These are phyloP conservation scores for Pythium rhizo-oryzae DNA, from an alignment of 352 stramenopile genomes.

Conservation along the genomic window DNA sequence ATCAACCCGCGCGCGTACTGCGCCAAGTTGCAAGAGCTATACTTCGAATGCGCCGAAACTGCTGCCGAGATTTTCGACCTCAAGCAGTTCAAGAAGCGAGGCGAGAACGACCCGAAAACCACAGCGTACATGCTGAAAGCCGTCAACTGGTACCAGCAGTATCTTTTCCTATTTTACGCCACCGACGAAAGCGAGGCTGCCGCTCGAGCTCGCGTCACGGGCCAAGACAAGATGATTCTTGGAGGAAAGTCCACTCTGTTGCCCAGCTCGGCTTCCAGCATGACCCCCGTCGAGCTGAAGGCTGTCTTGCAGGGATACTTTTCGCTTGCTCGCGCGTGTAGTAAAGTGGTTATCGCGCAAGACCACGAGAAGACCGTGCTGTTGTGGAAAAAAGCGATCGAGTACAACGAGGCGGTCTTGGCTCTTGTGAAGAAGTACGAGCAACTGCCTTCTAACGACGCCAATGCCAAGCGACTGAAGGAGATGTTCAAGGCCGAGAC, in stretches of 20 bases:
- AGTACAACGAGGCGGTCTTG: conserved; percentile 51
- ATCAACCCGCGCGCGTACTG: conserved; percentile 59
- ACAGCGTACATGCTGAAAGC: conserved; percentile 61
- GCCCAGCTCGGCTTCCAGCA: conserved; percentile 14
- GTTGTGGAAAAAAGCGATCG: conserved; percentile 63
- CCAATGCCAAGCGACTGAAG: conserved; percentile 32
- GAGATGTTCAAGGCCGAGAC: conserved; percentile 55
- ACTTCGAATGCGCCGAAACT: conserved; percentile 65
- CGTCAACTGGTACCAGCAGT: conserved; percentile 73
- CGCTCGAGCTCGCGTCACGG: conserved; percentile 23
- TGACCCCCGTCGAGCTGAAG: conserved; percentile 45
- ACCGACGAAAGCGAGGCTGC: conserved; percentile 11
- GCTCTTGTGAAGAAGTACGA: conserved; percentile 48
- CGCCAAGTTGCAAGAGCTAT: conserved; percentile 65
- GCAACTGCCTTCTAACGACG: conserved; percentile 15
- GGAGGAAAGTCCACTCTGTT: conserved; percentile 38
- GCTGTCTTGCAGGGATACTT: conserved; percentile 62
- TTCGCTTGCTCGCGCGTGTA: conserved; percentile 59
- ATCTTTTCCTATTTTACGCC: conserved; percentile 65
- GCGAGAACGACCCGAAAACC: conserved; percentile 38
- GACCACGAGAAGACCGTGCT: conserved; percentile 56
- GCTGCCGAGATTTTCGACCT: conserved; percentile 64
- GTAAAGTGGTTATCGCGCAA: conserved; percentile 46
- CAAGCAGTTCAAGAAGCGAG: conserved; percentile 49
- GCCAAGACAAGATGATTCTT: conserved; percentile 32